Percentiles rank a stretch among this genome's conserved stretches.
phyloP scores from a whole-genome alignment of 1,284 basidiomycete species.

The Rhizopogon parksii region DNA sequence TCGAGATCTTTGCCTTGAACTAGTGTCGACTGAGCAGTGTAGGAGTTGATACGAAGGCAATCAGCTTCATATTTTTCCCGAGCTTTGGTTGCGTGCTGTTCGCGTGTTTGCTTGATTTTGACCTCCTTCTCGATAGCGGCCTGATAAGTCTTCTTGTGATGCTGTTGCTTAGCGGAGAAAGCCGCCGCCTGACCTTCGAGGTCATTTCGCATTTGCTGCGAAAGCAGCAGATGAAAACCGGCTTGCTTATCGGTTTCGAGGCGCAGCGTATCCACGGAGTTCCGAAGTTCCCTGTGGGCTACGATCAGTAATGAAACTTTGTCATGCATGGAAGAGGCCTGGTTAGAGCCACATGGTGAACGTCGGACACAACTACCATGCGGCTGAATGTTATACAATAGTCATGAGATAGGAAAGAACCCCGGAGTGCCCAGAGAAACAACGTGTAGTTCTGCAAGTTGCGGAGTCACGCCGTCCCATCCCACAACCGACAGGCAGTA shows the following conservation, averaged over 20 bases:
- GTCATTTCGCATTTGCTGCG: slow-evolving; percentile 70
- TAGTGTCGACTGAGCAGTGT: slow-evolving; percentile 88
- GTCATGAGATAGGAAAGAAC: background rate
- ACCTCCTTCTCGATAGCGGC: slow-evolving; percentile 78
- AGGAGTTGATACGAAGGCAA: slow-evolving; percentile 92
- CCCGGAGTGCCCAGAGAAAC: background rate
- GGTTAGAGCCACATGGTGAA: background rate
- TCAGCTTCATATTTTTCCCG: slow-evolving; percentile 93
- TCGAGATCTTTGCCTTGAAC: slow-evolving; percentile 94
- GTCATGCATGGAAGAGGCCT: background rate
- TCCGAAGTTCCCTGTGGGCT: slow-evolving; percentile 63
- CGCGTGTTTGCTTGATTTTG: slow-evolving; percentile 81
- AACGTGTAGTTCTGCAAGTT: slow-evolving; percentile 4
- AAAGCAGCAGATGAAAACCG: slow-evolving; percentile 59
- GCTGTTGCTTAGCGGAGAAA: slow-evolving; percentile 61
- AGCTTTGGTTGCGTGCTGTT: slow-evolving; percentile 79
- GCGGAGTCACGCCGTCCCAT: background rate
- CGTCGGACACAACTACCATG: background rate
- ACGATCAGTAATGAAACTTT: slow-evolving; percentile 10
- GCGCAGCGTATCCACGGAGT: slow-evolving; percentile 72
- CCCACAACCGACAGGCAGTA: background rate
- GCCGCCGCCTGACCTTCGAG: slow-evolving; percentile 65
- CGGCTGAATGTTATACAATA: background rate
- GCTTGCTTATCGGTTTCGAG: slow-evolving; percentile 83
- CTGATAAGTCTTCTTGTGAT: slow-evolving; percentile 74